phyloP scores from a whole-genome alignment of 2,329 filamentous ascomycete genomes.

The Arthrobotrys musiformis region DNA sequence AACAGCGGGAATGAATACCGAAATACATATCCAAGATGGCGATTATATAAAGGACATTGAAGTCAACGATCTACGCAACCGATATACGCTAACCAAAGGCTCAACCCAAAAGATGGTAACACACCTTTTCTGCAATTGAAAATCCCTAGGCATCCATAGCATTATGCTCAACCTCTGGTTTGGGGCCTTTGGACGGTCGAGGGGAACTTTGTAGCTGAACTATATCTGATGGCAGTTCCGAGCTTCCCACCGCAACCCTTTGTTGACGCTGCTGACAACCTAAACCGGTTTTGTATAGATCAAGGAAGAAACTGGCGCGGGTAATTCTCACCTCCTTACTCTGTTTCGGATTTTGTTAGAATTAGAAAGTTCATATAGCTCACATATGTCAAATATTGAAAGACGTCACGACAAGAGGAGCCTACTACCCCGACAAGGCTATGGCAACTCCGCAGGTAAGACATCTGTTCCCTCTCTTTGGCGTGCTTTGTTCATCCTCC shows the following conservation, averaged over 20 bases:
- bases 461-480: constrained; percentile 60
- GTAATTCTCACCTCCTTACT: constrained; percentile 78
- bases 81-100: constrained; percentile 96
- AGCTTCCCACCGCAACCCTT: constrained; percentile 45
- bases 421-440: constrained; percentile 95
- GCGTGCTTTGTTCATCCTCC: neutral
- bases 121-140: constrained; percentile 65
- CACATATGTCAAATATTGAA: constrained; percentile 69
- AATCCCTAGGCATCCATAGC: constrained; percentile 61
- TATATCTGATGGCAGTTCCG: constrained; percentile 72
- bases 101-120: constrained; percentile 99
- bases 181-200: constrained; percentile 63
- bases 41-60: constrained; percentile 99
- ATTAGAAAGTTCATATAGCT: constrained; percentile 69
- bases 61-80: constrained; percentile 96
- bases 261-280: constrained; percentile 55
- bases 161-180: neutral
- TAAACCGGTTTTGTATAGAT: constrained; percentile 85
- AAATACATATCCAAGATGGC: constrained; percentile 93
- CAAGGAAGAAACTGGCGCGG: constrained; percentile 99
- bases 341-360: constrained; percentile 64
- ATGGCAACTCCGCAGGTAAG: constrained; percentile 91
- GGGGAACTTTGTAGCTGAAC: constrained; percentile 76
- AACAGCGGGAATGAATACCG: constrained; percentile 75
- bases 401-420: constrained; percentile 99